Conservation (phyloP, 352 stramenopile species). For the Globisporangium splendens region DNA sequence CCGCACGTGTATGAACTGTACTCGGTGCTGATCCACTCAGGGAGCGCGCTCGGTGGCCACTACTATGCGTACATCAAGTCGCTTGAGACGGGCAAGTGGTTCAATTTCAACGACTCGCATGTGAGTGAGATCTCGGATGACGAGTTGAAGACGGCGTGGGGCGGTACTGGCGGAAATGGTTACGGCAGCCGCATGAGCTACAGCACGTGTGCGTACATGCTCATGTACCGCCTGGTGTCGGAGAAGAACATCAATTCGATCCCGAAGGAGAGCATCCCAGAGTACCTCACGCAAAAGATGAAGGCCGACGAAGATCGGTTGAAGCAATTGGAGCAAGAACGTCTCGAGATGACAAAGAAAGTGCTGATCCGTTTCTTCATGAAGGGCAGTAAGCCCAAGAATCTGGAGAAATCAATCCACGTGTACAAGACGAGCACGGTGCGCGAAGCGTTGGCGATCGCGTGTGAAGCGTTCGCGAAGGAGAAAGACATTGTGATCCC, state of each 20-base stretch:
- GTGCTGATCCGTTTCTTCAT: slow-evolving; percentile 79
- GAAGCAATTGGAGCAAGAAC: slow-evolving; percentile 52
- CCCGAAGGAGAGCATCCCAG: slow-evolving; percentile 51
- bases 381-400: slow-evolving; percentile 63
- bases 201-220: slow-evolving; percentile 89
- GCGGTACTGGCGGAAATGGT: slow-evolving; percentile 34
- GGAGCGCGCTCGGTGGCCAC: slow-evolving; percentile 88
- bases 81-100: slow-evolving; percentile 78
- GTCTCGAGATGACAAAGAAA: slow-evolving; percentile 70
- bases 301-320: slow-evolving; percentile 61
- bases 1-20: slow-evolving; percentile 90
- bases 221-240: slow-evolving; percentile 85
- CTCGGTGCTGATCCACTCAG: slow-evolving; percentile 91
- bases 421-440: slow-evolving; percentile 77
- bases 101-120: slow-evolving; percentile 87
- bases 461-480: slow-evolving; percentile 51
- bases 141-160: slow-evolving; percentile 76
- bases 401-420: slow-evolving; percentile 63
- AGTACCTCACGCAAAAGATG: slow-evolving; percentile 68
- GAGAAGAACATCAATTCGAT: slow-evolving; percentile 67
- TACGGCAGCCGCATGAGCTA: slow-evolving; percentile 60
- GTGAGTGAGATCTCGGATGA: slow-evolving; percentile 75
- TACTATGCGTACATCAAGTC: slow-evolving; percentile 95
- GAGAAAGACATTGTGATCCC: slow-evolving; percentile 48
- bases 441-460: slow-evolving; percentile 37